These are phyloP conservation scores for Irpex sp. DNA, from an alignment of 1,284 basidiomycete genomes.

Conservation along the genomic window DNA sequence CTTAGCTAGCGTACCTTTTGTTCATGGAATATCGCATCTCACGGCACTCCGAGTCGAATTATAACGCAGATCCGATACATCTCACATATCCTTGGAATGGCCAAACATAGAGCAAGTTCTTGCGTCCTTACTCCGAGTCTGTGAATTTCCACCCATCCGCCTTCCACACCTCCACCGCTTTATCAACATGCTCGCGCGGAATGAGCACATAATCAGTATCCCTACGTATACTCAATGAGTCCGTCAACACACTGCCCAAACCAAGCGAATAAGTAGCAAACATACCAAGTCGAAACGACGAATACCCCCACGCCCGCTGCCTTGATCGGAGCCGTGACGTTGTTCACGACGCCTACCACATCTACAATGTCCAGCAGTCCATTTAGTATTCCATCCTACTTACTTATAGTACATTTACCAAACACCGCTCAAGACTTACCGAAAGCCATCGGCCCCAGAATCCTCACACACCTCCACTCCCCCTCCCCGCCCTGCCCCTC, in stretches of 20 bases:
- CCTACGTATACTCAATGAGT: conserved; percentile 28
- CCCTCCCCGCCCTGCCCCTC: conserved; percentile 33
- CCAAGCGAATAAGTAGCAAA: neutral
- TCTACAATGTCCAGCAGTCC: conserved; percentile 25
- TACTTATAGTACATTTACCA: neutral
- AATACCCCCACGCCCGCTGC: conserved; percentile 52
- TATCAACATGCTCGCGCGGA: conserved; percentile 34
- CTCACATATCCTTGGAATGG: too few species aligned
- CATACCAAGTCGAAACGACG: conserved; percentile 65
- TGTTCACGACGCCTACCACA: conserved; percentile 54
- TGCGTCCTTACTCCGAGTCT: too few species aligned
- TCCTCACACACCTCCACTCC: conserved; percentile 54
- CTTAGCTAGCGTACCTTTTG: too few species aligned
- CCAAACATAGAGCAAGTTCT: too few species aligned
- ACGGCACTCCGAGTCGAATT: too few species aligned
- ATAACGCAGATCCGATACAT: too few species aligned
- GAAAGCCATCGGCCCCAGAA: conserved; percentile 63
- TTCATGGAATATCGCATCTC: too few species aligned
- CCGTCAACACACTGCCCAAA: neutral
- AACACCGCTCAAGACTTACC: conserved; percentile 30
- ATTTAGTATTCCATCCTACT: neutral
- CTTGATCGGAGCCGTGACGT: conserved; percentile 53
- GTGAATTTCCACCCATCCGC: conserved; percentile 41
- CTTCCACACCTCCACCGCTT: conserved; percentile 37
- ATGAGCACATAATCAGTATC: conserved; percentile 61